Conservation (phyloP, 192 early-diverging fungal species). For the Entomortierella beljakovae region DNA sequence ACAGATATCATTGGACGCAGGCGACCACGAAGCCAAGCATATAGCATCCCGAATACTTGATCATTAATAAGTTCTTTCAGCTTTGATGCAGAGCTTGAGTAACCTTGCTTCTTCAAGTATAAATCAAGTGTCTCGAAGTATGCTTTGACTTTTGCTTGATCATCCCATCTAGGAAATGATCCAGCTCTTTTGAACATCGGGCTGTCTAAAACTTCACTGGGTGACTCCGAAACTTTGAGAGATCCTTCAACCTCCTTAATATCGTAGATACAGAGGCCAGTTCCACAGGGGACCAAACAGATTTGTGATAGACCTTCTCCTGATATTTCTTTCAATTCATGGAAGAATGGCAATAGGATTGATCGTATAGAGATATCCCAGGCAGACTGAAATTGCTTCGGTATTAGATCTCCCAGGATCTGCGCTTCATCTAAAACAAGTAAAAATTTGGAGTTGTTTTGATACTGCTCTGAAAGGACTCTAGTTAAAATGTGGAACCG, state of each 20-base stretch:
- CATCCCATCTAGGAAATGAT: constrained; percentile 4
- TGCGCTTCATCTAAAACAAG: constrained; percentile 7
- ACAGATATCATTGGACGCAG: not conserved
- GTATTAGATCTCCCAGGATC: not conserved
- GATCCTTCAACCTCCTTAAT: not conserved
- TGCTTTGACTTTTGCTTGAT: not conserved
- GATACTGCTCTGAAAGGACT: not conserved
- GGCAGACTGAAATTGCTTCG: not conserved
- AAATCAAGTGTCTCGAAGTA: not conserved
- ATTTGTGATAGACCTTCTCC: not conserved
- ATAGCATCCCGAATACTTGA: not conserved
- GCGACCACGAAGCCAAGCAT: not conserved
- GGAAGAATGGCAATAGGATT: constrained; percentile 2
- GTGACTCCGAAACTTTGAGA: not conserved
- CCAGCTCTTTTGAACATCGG: not conserved
- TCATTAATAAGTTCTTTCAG: not conserved
- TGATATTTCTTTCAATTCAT: not conserved
- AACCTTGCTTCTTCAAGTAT: not conserved
- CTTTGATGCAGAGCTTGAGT: not conserved
- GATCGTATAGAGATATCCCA: not conserved
- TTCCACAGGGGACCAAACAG: not conserved
- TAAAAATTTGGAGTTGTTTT: constrained; percentile 2
- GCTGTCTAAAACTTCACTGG: not conserved
- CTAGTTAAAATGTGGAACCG: not conserved
- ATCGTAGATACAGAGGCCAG: not conserved